Evolutionary conservation across 495 filamentous ascomycete genomes (phyloP).

Genomic region (Hypoxylon intermedium): DNA sequence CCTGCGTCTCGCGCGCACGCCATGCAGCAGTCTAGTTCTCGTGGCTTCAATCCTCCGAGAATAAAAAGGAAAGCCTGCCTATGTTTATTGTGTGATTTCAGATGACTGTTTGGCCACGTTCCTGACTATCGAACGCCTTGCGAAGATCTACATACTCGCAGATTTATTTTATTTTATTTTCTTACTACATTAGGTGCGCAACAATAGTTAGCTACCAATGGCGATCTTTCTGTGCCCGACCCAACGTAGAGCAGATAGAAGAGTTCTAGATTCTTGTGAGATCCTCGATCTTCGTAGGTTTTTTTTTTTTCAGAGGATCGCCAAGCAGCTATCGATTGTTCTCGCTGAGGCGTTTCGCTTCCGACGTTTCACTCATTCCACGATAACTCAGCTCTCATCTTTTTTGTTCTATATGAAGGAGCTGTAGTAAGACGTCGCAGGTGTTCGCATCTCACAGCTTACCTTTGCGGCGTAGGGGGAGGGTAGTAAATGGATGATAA

Average conservation of each 20-base stretch:
- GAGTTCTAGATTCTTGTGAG: constrained; percentile 12
- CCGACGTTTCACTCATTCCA: constrained; percentile 4
- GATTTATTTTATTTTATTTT: too few species aligned
- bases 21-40: constrained; percentile 27
- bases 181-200: constrained; percentile 23
- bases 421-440: constrained; percentile 16
- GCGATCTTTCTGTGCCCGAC: constrained; percentile 17
- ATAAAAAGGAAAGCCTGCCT: constrained; percentile 5
- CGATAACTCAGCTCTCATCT: constrained; percentile 13
- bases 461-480: neutral
- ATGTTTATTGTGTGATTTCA: neutral
- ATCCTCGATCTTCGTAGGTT: neutral
- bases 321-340: constrained; percentile 3
- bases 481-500: neutral
- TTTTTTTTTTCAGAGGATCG: constrained; percentile 17
- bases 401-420: constrained; percentile 4
- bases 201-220: too few species aligned
- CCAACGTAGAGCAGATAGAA: too few species aligned
- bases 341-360: constrained; percentile 1
- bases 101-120: constrained; percentile 17
- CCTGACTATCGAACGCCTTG: constrained; percentile 35
- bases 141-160: constrained; percentile 18
- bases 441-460: neutral
- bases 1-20: constrained; percentile 28
- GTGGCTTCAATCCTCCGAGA: constrained; percentile 16